Conservation (phyloP, 176 grass and related monocot genomes). For the Oryza nivara region DNA sequence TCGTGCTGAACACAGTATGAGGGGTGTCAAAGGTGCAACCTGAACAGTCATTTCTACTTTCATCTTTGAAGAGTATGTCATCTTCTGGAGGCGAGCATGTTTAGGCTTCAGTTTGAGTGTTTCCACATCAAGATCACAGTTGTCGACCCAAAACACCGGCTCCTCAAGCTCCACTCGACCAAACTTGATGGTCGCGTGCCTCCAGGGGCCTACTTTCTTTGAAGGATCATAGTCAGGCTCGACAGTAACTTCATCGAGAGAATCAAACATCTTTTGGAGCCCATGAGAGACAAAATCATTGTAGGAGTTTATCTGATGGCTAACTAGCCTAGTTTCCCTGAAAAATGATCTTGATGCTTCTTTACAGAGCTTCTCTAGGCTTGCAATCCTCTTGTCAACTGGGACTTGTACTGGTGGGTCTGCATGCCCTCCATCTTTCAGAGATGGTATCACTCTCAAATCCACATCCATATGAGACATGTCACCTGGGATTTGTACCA, state of each 20-base stretch:
- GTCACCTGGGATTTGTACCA: conserved; percentile 8
- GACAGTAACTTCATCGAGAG: conserved; percentile 61
- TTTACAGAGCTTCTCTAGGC: conserved; percentile 73
- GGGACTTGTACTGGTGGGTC: not conserved
- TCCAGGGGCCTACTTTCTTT: conserved; percentile 61
- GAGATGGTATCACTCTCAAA: conserved; percentile 12
- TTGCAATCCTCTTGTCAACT: conserved; percentile 18
- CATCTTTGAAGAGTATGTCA: conserved; percentile 79
- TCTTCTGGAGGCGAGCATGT: conserved; percentile 85
- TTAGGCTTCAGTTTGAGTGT: conserved; percentile 62
- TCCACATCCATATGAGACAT: conserved; percentile 40
- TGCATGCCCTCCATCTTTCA: conserved; percentile 9
- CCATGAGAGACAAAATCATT: conserved; percentile 78
- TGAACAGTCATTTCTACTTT: conserved; percentile 65
- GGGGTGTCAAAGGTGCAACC: conserved; percentile 45
- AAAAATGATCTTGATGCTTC: conserved; percentile 72
- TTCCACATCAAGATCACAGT: conserved; percentile 38
- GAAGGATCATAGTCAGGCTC: conserved; percentile 78
- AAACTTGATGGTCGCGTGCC: conserved; percentile 66
- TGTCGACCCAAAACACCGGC: conserved; percentile 53
- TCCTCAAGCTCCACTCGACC: conserved; percentile 58
- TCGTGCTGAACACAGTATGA: not conserved
- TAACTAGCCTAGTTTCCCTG: conserved; percentile 57
- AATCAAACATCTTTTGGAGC: conserved; percentile 71
- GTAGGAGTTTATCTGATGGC: conserved; percentile 81